Evolutionary conservation across 2,329 filamentous ascomycete genomes (phyloP).

Genomic region (Moelleriella libera): DNA sequence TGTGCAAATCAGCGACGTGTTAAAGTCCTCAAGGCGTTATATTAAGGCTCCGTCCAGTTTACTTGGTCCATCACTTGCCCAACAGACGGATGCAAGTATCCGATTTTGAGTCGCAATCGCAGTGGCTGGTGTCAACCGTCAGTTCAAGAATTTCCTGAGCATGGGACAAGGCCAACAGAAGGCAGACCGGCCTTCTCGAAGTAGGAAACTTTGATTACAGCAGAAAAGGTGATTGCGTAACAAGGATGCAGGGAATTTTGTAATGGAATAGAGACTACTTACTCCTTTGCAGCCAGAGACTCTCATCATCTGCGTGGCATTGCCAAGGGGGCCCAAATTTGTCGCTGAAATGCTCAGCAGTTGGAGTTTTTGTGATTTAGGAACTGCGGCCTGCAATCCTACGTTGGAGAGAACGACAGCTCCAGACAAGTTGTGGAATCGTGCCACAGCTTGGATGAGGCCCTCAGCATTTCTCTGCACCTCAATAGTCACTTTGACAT

Average conservation of each 20-base stretch:
- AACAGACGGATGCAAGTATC: conserved; percentile 56
- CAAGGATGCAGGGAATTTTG: not conserved
- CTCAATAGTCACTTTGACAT: conserved; percentile 65
- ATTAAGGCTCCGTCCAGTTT: conserved; percentile 74
- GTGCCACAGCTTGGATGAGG: conserved; percentile 66
- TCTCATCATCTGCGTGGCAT: conserved; percentile 85
- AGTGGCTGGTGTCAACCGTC: conserved; percentile 44
- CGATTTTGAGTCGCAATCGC: conserved; percentile 73
- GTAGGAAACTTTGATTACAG: too few species aligned
- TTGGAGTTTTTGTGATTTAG: conserved; percentile 90
- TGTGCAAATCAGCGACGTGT: not conserved
- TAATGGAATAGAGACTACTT: conserved; percentile 26
- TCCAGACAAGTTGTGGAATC: conserved; percentile 65
- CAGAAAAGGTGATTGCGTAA: too few species aligned
- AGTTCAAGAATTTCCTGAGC: conserved; percentile 4
- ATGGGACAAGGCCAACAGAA: too few species aligned
- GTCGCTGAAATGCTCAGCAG: conserved; percentile 76
- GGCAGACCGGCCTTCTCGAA: too few species aligned
- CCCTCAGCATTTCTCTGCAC: conserved; percentile 72
- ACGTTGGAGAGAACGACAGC: conserved; percentile 56
- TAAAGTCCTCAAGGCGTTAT: not conserved
- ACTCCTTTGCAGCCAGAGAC: conserved; percentile 77
- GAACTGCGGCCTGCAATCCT: conserved; percentile 84
- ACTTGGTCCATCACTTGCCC: conserved; percentile 78
- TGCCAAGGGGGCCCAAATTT: conserved; percentile 61